Base-by-base conservation (phyloP, 2,329 filamentous ascomycete species). In the Leptographium flavum region DNA sequence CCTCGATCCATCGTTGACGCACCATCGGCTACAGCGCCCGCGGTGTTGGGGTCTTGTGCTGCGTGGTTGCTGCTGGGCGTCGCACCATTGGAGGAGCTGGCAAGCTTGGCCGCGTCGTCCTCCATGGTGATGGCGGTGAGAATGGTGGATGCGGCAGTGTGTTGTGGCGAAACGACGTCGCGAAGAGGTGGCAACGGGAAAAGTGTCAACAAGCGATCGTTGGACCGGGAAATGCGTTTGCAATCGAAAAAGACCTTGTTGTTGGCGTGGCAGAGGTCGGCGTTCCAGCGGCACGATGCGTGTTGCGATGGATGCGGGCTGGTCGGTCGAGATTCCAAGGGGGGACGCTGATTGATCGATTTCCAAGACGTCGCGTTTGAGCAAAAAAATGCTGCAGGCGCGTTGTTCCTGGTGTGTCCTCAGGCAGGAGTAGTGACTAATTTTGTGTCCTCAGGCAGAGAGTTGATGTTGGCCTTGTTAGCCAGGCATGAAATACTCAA, bases 41-140 rank as follows among this genome's bases (percentile, higher is more conserved):
- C 51, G 42, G 58, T 51, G 27, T 74, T 69, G 21, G 61, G 59
- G 50, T 70, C 68, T 52, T 78, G 74, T 48, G 74, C 67, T 39
- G 74, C 69, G 14, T 70, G 67, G 56, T 76, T 79, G 57, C 67
- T 70, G 50, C 66, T 65, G 33, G 75, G 74, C 39, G 75, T 76
- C 52, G 67, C 68, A 54, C 65, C 71, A 56, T 71, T 72, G 52
- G 64, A 67, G 41, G 75, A 70, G 50, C 74, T 78, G 59, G 68
- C 75, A 55, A 74, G 77, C 53, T 63, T 73, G 55, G 68, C 62
- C 50, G 70, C 66, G 52, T 68, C 65, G 50, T 74, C 74, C 50
- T 80, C 76, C 76, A 81, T 81, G 45, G 58, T 64, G 57, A 55
- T 51, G 49, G 30, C 6, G 11, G 15, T 13, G 8, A 21, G n/a